These are phyloP conservation scores for Candida pini DNA, from an alignment of 805 yeast species.

Conservation along the genomic window DNA sequence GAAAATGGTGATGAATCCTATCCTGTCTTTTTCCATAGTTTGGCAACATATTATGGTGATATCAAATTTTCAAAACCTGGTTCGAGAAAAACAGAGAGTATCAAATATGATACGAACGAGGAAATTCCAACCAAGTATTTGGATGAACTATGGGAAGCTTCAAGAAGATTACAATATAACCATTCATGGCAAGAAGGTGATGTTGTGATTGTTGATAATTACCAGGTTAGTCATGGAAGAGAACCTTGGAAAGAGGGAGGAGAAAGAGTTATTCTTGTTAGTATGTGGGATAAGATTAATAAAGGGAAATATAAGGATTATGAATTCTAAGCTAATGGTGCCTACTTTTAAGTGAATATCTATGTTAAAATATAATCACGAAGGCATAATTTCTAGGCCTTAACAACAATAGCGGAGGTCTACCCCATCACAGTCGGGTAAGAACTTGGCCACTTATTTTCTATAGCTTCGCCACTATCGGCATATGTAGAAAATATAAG, in stretches of 20 bases:
- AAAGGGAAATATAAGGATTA: conserved; percentile 3
- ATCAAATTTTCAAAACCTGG: conserved; percentile 7
- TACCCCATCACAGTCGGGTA: no score
- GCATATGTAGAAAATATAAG: no score
- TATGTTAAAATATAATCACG: no score
- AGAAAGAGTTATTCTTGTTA: conserved; percentile 18
- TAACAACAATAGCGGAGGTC: no score
- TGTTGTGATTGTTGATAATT: conserved; percentile 19
- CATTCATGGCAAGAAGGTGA: conserved; percentile 21
- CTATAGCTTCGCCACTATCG: no score
- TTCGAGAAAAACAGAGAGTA: not conserved
- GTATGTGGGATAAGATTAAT: conserved; percentile 17
- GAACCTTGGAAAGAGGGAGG: conserved; percentile 17
- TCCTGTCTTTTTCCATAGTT: conserved; percentile 19
- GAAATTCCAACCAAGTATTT: conserved; percentile 18
- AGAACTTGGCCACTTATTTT: no score
- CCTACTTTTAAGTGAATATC: no score
- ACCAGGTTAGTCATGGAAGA: conserved; percentile 21
- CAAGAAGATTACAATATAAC: conserved; percentile 17
- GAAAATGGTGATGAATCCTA: conserved; percentile 7
- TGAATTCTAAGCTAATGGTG: conserved; percentile 4
- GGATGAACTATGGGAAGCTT: conserved; percentile 17
- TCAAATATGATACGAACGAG: conserved; percentile 17
- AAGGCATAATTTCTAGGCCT: no score
- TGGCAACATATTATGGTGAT: conserved; percentile 17